phyloP scores from a whole-genome alignment of 495 filamentous ascomycete species.

The Tuber calosporum region DNA sequence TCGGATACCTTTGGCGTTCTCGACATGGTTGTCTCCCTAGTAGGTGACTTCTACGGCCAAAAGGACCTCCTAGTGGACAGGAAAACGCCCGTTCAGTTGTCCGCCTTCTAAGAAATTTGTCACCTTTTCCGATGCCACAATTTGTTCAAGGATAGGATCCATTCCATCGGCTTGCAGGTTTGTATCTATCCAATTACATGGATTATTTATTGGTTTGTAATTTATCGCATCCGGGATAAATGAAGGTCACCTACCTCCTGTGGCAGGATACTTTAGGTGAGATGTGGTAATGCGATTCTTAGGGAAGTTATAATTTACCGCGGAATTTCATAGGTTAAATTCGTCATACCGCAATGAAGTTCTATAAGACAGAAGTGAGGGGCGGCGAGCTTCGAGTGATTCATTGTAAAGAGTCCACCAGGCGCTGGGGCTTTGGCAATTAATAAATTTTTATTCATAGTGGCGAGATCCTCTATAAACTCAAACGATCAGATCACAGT shows the following conservation, averaged over 20 bases:
- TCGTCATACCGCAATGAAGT: not conserved
- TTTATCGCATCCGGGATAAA: not conserved
- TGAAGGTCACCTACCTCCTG: not conserved
- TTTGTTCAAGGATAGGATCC: not conserved
- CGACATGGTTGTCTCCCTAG: slow-evolving; percentile 86
- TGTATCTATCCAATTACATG: not conserved
- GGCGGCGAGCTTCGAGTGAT: not conserved
- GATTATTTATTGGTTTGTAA: not conserved
- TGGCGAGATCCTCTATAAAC: not conserved
- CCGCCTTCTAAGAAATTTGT: not conserved
- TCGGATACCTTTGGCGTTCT: slow-evolving; percentile 48
- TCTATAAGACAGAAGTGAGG: not conserved
- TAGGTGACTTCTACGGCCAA: slow-evolving; percentile 86
- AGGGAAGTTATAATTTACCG: not conserved
- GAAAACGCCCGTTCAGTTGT: slow-evolving; percentile 1
- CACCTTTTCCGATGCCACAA: not conserved
- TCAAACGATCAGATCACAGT: not conserved
- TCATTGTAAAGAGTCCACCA: not conserved
- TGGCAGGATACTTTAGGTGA: not conserved
- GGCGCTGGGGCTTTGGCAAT: not conserved
- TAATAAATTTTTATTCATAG: not conserved
- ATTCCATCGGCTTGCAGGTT: not conserved
- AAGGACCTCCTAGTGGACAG: slow-evolving; percentile 63
- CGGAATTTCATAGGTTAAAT: not conserved
- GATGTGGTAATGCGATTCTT: not conserved